Evolutionary conservation across 2,329 filamentous ascomycete species (phyloP).

Genomic region (Xylariaceae sp.): DNA sequence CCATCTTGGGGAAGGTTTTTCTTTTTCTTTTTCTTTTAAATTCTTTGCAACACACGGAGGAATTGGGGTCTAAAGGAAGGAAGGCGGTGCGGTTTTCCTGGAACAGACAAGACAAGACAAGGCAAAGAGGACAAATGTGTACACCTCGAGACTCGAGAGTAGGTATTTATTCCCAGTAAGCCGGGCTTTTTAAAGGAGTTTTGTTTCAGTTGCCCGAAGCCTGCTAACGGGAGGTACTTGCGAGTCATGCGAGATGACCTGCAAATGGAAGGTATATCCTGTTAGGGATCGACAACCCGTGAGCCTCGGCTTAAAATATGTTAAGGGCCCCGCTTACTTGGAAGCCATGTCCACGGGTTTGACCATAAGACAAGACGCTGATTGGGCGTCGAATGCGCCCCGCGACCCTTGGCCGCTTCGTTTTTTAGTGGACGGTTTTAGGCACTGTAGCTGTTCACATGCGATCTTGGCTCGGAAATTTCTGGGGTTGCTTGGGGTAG

Average conservation of each 20-base stretch:
- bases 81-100: too few relatives aligned
- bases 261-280: not conserved
- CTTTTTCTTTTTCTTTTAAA: not conserved
- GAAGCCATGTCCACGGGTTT: conserved; percentile 4
- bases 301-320: conserved; percentile 13
- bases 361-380: conserved; percentile 4
- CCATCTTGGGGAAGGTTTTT: conserved; percentile 18
- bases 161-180: conserved; percentile 7
- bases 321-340: not conserved
- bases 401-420: not conserved
- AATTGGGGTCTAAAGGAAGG: too few relatives aligned
- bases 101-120: too few relatives aligned
- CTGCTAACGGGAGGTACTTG: conserved; percentile 7
- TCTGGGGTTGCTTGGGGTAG: not conserved
- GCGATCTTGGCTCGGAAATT: conserved; percentile 1
- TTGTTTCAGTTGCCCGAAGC: conserved; percentile 1
- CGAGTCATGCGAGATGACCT: too few relatives aligned
- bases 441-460: conserved; percentile 9
- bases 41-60: too few relatives aligned
- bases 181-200: conserved; percentile 1
- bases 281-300: conserved; percentile 1
- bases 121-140: too few relatives aligned
- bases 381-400: conserved; percentile 6
- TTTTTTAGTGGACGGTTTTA: conserved; percentile 3
- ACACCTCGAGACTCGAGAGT: too few relatives aligned